phyloP scores from a whole-genome alignment of 768 basidiomycete genomes.

The Termitomyces eurrhizus region DNA sequence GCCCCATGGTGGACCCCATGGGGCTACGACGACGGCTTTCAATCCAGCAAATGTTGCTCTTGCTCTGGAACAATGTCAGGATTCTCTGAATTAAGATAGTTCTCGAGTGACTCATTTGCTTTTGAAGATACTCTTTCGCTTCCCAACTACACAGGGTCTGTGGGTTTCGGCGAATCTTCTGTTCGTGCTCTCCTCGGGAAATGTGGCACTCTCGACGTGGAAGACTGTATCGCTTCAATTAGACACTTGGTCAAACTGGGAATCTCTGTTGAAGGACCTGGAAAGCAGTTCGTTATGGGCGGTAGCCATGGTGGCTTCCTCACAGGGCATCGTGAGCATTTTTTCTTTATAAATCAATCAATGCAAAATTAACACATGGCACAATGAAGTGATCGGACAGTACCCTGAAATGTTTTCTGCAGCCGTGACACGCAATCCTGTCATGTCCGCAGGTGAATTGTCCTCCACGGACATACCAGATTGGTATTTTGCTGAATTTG shows the following conservation, averaged over 20 bases:
- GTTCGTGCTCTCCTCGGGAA: constrained; percentile 50
- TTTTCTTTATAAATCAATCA: background rate
- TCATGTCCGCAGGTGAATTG: constrained; percentile 57
- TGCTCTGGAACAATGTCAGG: constrained; percentile 61
- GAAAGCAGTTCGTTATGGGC: constrained; percentile 54
- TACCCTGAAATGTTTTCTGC: constrained; percentile 60
- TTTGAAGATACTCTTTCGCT: constrained; percentile 50
- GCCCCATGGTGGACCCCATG: constrained; percentile 67
- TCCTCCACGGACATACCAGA: constrained; percentile 64
- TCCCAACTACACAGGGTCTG: constrained; percentile 66
- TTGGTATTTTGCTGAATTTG: constrained; percentile 54
- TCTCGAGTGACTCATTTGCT: background rate
- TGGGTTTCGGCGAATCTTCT: constrained; percentile 63
- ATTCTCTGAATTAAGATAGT: background rate
- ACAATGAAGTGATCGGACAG: constrained; percentile 52
- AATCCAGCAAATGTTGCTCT: constrained; percentile 37
- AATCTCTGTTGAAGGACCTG: constrained; percentile 43
- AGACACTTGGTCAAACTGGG: constrained; percentile 46
- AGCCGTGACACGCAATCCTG: constrained; percentile 65
- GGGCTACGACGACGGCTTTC: constrained; percentile 43
- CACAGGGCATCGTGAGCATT: constrained; percentile 47
- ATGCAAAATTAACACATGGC: background rate
- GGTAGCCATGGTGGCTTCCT: constrained; percentile 75
- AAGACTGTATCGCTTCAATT: constrained; percentile 56
- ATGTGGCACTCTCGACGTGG: constrained; percentile 63